These are phyloP conservation scores for Leucosporidium creatinivorum DNA, from an alignment of 768 basidiomycete species.

Conservation along the genomic window DNA sequence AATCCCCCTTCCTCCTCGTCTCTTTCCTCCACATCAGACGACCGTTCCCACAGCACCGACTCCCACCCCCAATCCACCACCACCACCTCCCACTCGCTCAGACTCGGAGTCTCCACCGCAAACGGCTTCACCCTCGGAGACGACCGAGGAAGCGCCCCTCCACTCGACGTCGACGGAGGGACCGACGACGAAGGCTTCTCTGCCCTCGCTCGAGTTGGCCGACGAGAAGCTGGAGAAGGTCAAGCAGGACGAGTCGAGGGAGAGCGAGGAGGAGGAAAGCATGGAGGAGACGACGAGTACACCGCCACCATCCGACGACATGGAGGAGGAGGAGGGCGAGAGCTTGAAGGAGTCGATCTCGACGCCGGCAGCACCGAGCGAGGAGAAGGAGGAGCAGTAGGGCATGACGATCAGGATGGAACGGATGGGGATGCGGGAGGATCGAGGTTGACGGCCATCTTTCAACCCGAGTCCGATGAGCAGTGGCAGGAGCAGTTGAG, in stretches of 20 bases:
- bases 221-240: not conserved
- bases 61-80: too few relatives aligned
- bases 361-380: not conserved
- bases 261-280: not conserved
- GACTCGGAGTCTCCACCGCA: too few relatives aligned
- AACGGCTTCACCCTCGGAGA: too few relatives aligned
- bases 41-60: too few relatives aligned
- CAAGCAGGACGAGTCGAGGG: not conserved
- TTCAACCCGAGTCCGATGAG: conserved; percentile 72
- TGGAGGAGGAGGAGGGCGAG: conserved; percentile 43
- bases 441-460: conserved; percentile 55
- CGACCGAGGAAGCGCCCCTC: too few relatives aligned
- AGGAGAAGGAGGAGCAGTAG: conserved; percentile 9
- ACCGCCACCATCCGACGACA: conserved; percentile 29
- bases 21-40: too few relatives aligned
- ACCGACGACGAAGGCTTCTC: too few relatives aligned
- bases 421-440: not conserved
- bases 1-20: too few relatives aligned
- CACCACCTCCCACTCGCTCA: too few relatives aligned
- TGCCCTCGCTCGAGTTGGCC: too few relatives aligned
- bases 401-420: conserved; percentile 22
- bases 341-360: not conserved
- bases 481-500: conserved; percentile 68
- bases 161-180: too few relatives aligned
- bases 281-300: not conserved